phyloP scores from a whole-genome alignment of 116 monocot species.

The Zostera marina region DNA sequence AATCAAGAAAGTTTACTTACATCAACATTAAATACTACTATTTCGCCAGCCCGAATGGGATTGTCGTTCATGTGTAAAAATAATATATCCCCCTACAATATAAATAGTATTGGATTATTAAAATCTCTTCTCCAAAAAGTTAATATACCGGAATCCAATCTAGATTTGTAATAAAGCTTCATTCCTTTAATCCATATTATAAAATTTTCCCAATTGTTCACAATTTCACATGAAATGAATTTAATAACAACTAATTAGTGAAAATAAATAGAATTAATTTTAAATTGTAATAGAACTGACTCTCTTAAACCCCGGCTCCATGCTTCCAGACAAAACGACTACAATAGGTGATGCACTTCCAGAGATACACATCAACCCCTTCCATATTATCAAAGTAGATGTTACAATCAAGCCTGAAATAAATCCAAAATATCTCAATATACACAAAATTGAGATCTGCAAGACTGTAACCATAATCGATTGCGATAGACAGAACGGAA shows the following conservation, averaged over 20 bases:
- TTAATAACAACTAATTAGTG: no score
- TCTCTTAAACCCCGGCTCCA: slow-evolving; percentile 82
- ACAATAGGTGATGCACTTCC: slow-evolving; percentile 76
- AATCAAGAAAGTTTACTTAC: slow-evolving; percentile 15
- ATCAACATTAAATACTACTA: slow-evolving; percentile 60
- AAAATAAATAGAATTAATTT: no score
- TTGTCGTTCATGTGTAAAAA: slow-evolving; percentile 60
- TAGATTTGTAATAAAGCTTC: no score
- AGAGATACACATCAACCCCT: slow-evolving; percentile 55
- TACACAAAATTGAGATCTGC: not conserved
- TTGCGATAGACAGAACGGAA: no score
- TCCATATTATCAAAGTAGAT: slow-evolving; percentile 68
- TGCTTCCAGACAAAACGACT: slow-evolving; percentile 69
- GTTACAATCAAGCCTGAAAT: slow-evolving; percentile 19
- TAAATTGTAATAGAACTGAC: slow-evolving; percentile 16
- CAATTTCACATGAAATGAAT: no score
- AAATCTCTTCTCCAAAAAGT: no score
- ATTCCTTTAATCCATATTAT: no score
- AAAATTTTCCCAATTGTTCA: no score
- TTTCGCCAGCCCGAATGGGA: slow-evolving; percentile 66
- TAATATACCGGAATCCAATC: no score
- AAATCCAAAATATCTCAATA: not conserved
- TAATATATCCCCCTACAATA: slow-evolving; percentile 54
- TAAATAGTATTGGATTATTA: no score
- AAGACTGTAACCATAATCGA: no score